A percentile compares a stretch with the other conserved stretches of the same genome.
phyloP scores from a whole-genome alignment of 176 grass and related monocot genomes.

The Oryza punctata region DNA sequence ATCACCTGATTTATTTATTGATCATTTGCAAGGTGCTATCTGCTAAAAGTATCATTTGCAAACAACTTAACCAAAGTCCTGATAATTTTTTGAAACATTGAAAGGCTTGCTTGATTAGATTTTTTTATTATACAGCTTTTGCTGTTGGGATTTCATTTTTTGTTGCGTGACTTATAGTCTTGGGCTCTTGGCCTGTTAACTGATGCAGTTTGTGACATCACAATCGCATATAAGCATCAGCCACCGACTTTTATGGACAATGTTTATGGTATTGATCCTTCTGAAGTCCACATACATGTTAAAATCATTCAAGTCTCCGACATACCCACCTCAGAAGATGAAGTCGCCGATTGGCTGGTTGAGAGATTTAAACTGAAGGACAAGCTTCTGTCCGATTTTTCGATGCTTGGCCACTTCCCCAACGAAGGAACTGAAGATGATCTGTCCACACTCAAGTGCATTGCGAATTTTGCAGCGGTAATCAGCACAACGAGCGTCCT shows the following conservation, averaged over 20 bases:
- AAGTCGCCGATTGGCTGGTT: conserved; percentile 62
- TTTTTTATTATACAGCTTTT: neutral
- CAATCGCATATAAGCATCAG: conserved; percentile 78
- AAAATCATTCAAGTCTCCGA: conserved; percentile 46
- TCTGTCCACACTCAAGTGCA: conserved; percentile 59
- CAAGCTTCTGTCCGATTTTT: conserved; percentile 65
- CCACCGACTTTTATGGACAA: conserved; percentile 80
- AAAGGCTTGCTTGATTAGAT: neutral
- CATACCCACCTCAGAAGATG: conserved; percentile 71
- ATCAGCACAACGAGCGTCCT: conserved; percentile 48
- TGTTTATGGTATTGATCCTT: conserved; percentile 75
- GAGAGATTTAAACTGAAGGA: conserved; percentile 83
- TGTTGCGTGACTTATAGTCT: neutral
- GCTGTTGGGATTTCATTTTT: neutral
- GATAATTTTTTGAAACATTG: neutral
- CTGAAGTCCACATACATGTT: conserved; percentile 83
- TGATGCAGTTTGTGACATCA: conserved; percentile 79
- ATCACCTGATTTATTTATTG: neutral
- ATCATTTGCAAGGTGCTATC: conserved; percentile 1
- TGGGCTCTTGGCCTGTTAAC: neutral
- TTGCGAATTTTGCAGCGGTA: conserved; percentile 52
- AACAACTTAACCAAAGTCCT: neutral
- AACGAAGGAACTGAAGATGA: conserved; percentile 74
- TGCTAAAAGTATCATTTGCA: neutral
- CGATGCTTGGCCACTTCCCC: conserved; percentile 57